phyloP scores from a whole-genome alignment of 2,329 filamentous ascomycete species.

The Fusarium sp. region DNA sequence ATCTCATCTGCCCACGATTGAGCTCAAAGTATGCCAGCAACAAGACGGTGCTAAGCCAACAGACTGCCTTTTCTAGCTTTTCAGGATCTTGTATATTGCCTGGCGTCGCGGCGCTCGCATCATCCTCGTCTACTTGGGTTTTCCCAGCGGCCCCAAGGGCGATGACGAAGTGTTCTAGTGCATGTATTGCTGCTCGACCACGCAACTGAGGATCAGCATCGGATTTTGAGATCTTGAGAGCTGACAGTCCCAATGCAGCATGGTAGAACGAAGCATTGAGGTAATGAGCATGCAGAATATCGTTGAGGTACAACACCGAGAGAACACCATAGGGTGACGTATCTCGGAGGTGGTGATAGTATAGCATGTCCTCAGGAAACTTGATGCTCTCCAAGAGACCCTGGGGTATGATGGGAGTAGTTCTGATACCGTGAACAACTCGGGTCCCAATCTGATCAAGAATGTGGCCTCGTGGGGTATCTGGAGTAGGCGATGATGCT shows the following conservation, averaged over 20 bases:
- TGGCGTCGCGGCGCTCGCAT: conserved; percentile 2
- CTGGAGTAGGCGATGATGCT: neutral
- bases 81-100: neutral
- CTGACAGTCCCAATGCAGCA: conserved; percentile 23
- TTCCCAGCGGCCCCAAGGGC: conserved; percentile 19
- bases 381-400: conserved; percentile 21
- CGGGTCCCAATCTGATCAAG: neutral
- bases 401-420: conserved; percentile 12
- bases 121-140: conserved; percentile 12
- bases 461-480: neutral
- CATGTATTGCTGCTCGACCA: conserved; percentile 19
- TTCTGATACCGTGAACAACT: conserved; percentile 15
- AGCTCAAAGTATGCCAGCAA: conserved; percentile 32
- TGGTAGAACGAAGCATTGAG: conserved; percentile 27
- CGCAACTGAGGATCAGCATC: neutral
- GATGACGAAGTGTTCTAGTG: conserved; percentile 29
- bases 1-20: conserved; percentile 24
- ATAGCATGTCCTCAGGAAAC: conserved; percentile 34
- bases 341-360: conserved; percentile 33
- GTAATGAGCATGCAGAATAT: conserved; percentile 11
- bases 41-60: conserved; percentile 29
- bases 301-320: conserved; percentile 16
- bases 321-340: conserved; percentile 19
- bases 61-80: conserved; percentile 17
- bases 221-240: conserved; percentile 26